These are phyloP conservation scores for Colletotrichum higginsianum DNA, from an alignment of 2,329 filamentous ascomycete species.

Conservation along the genomic window DNA sequence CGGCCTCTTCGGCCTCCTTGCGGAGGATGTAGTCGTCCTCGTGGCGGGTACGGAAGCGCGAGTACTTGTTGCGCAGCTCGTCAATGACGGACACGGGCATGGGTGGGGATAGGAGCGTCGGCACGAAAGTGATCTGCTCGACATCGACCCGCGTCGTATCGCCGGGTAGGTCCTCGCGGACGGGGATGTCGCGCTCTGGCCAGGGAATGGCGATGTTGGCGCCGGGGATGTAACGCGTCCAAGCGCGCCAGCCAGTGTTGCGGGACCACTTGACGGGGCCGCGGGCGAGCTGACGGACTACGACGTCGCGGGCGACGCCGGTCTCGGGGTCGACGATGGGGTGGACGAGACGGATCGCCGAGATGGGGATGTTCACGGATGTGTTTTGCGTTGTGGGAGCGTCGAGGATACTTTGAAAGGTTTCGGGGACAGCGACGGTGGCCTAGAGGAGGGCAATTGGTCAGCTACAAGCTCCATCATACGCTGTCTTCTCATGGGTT, in stretches of 20 bases:
- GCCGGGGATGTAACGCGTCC: constrained; percentile 76
- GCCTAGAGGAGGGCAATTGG: constrained; percentile 46
- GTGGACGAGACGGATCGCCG: constrained; percentile 85
- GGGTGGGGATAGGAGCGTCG: constrained; percentile 82
- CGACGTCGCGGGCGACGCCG: constrained; percentile 77
- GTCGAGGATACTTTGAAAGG: constrained; percentile 50
- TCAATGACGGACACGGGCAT: constrained; percentile 86
- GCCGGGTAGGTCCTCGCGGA: constrained; percentile 67
- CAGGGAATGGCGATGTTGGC: constrained; percentile 83
- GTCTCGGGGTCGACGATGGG: constrained; percentile 78
- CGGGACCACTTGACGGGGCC: constrained; percentile 63
- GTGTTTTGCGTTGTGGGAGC: constrained; percentile 63
- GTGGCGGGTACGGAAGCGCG: constrained; percentile 85
- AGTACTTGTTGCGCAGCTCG: constrained; percentile 88
- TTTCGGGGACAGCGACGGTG: constrained; percentile 58
- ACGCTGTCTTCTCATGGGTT: not conserved
- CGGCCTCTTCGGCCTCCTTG: constrained; percentile 72
- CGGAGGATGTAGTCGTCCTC: constrained; percentile 79
- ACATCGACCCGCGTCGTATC: constrained; percentile 86
- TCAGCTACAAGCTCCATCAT: constrained; percentile 5
- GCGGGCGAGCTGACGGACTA: constrained; percentile 80
- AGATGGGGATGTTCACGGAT: constrained; percentile 74
- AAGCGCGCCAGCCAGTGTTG: constrained; percentile 59
- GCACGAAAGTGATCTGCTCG: constrained; percentile 82
- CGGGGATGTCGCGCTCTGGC: constrained; percentile 71